Percentiles rank a stretch among this genome's conserved stretches.
Conservation (phyloP, 2,329 filamentous ascomycete species). For the Graphilbum sp. region DNA sequence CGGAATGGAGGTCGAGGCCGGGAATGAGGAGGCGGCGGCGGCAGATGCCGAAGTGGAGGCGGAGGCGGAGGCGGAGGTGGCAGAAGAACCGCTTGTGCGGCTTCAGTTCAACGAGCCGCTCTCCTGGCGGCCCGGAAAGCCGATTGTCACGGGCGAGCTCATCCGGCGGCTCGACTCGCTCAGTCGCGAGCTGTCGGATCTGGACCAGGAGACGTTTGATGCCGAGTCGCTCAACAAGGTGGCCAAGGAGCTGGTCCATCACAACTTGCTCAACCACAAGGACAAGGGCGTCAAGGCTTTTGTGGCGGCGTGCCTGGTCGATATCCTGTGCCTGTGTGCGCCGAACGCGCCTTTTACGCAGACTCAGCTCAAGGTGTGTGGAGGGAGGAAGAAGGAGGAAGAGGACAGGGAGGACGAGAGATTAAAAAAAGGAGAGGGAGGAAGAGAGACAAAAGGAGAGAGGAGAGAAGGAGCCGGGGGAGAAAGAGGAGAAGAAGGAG, state of each 20-base stretch:
- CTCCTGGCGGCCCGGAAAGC: slow-evolving; percentile 81
- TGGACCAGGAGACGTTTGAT: slow-evolving; percentile 77
- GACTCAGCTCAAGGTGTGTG: slow-evolving; percentile 85
- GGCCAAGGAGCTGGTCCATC: slow-evolving; percentile 68
- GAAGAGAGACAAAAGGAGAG: background rate
- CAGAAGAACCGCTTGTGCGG: slow-evolving; percentile 18
- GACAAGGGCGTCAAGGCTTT: slow-evolving; percentile 87
- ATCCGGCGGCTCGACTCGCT: slow-evolving; percentile 66
- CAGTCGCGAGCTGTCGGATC: slow-evolving; percentile 63
- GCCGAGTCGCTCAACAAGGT: slow-evolving; percentile 70
- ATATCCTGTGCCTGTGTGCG: slow-evolving; percentile 82
- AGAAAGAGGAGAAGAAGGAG: too few relatives aligned
- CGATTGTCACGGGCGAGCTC: slow-evolving; percentile 70
- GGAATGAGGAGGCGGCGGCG: slow-evolving; percentile 1
- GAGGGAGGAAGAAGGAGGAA: too few relatives aligned
- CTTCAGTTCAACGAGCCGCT: slow-evolving; percentile 75
- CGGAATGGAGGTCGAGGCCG: background rate
- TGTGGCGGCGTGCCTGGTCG: slow-evolving; percentile 76
- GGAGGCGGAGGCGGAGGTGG: slow-evolving; percentile 2
- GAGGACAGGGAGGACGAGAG: slow-evolving; percentile 9
- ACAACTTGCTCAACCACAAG: slow-evolving; percentile 75
- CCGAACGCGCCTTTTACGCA: slow-evolving; percentile 88
- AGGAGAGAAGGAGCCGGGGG: background rate
- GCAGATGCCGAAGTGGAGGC: slow-evolving; percentile 6
- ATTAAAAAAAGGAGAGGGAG: background rate